Evolutionary conservation across 768 basidiomycete species (phyloP).

Genomic region (Megacollybia marginata): DNA sequence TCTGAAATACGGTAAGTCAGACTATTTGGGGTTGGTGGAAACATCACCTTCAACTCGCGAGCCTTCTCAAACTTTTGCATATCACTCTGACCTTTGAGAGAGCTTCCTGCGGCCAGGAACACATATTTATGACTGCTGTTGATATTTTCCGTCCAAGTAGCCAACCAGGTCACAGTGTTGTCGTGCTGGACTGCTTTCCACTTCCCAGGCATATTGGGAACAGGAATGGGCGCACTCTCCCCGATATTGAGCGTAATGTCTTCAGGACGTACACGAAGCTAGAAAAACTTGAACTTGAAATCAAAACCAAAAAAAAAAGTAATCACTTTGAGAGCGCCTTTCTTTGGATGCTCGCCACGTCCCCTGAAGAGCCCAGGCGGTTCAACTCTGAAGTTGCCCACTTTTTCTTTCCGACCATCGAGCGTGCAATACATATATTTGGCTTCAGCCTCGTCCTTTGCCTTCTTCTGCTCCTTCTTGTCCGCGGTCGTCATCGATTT

Average conservation of each 20-base stretch:
- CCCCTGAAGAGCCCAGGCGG: constrained; percentile 98
- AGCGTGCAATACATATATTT: constrained; percentile 83
- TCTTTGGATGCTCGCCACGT: constrained; percentile 97
- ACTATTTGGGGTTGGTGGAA: neutral
- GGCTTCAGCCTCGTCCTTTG: constrained; percentile 76
- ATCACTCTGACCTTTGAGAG: constrained; percentile 97
- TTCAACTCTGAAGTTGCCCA: constrained; percentile 97
- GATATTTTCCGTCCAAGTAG: constrained; percentile 98
- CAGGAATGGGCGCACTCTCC: constrained; percentile 60
- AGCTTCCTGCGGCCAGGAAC: constrained; percentile 95
- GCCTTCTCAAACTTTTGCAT: constrained; percentile 98
- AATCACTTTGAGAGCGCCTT: constrained; percentile 86
- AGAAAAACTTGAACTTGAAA: constrained; percentile 3
- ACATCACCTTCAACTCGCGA: constrained; percentile 81
- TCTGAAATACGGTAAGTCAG: constrained; percentile 35
- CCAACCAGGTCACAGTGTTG: constrained; percentile 97
- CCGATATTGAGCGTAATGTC: constrained; percentile 97
- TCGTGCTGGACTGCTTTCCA: constrained; percentile 91
- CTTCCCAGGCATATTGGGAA: constrained; percentile 86
- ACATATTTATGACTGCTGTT: constrained; percentile 96
- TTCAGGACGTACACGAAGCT: constrained; percentile 88
- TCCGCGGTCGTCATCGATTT: constrained; percentile 78
- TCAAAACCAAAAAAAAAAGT: neutral
- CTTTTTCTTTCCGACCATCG: constrained; percentile 95
- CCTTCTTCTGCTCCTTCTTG: constrained; percentile 87